These are phyloP conservation scores for Penicillium maclennaniae DNA, from an alignment of 495 filamentous ascomycete species.

Conservation along the genomic window DNA sequence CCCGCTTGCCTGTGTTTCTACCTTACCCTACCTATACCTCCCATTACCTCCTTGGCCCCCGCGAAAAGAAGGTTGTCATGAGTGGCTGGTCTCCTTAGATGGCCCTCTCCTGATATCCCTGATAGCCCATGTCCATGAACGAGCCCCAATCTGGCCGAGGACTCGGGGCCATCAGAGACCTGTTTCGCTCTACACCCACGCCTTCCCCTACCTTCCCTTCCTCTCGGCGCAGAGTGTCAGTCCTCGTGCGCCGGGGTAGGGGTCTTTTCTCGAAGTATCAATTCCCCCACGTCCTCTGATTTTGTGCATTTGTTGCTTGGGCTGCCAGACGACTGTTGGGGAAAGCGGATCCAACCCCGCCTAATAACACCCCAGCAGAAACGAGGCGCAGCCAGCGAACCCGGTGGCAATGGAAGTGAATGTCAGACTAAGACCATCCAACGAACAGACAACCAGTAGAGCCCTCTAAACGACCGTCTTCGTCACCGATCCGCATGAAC, in stretches of 20 bases:
- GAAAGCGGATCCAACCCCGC: conserved; percentile 16
- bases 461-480: conserved; percentile 8
- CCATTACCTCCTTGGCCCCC: neutral
- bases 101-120: conserved; percentile 28
- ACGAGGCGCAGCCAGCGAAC: conserved; percentile 4
- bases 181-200: conserved; percentile 35
- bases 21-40: conserved; percentile 2
- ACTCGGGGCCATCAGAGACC: conserved; percentile 34
- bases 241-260: conserved; percentile 41
- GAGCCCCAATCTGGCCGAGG: conserved; percentile 36
- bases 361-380: conserved; percentile 6
- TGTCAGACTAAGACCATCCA: conserved; percentile 3
- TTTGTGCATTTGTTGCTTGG: neutral
- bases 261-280: conserved; percentile 39
- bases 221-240: conserved; percentile 31
- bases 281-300: conserved; percentile 11
- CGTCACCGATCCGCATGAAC: conserved; percentile 29
- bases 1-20: conserved; percentile 4
- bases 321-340: neutral
- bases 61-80: conserved; percentile 18
- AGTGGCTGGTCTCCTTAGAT: conserved; percentile 18
- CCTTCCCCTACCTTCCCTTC: conserved; percentile 29
- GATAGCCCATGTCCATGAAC: conserved; percentile 39
- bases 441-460: conserved; percentile 17
- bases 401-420: neutral